Percentiles rank a stretch among this genome's conserved stretches.
These are phyloP conservation scores for Rhizopogon vesiculosus DNA, from an alignment of 768 basidiomycete species.

Conservation along the genomic window DNA sequence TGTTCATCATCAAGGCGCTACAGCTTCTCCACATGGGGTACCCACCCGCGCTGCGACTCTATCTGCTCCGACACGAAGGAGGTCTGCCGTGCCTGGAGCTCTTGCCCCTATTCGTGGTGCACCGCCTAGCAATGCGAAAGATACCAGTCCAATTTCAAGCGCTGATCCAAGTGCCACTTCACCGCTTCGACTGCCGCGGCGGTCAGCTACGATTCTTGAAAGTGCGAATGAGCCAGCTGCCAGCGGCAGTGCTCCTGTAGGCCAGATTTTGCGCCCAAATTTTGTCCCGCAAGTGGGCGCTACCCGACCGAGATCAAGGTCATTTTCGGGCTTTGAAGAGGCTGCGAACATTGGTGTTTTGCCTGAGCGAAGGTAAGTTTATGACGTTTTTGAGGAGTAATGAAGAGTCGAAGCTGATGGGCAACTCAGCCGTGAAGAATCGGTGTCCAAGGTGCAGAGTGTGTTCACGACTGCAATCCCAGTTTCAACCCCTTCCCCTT, in stretches of 20 bases:
- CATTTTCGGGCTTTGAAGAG: constrained; percentile 69
- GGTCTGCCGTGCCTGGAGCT: not conserved
- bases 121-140: not conserved
- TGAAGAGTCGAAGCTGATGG: constrained; percentile 5
- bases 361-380: constrained; percentile 15
- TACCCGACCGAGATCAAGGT: constrained; percentile 56
- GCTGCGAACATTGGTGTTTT: constrained; percentile 2
- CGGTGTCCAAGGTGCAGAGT: constrained; percentile 5
- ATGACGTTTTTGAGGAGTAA: not conserved
- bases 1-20: not conserved
- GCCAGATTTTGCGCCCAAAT: constrained; percentile 49
- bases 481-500: not conserved
- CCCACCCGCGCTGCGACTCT: constrained; percentile 26
- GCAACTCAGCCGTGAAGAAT: constrained; percentile 19
- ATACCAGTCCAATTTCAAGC: not conserved
- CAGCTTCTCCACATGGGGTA: not conserved
- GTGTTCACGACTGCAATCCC: not conserved
- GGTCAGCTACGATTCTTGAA: constrained; percentile 5
- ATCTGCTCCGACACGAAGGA: constrained; percentile 24
- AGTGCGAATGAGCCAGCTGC: not conserved
- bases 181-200: constrained; percentile 15
- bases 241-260: constrained; percentile 1
- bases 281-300: constrained; percentile 56
- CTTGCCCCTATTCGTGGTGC: not conserved
- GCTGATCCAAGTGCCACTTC: not conserved